These are phyloP conservation scores for Apiospora pterosperma DNA, from an alignment of 2,329 filamentous ascomycete species.

Conservation along the genomic window DNA sequence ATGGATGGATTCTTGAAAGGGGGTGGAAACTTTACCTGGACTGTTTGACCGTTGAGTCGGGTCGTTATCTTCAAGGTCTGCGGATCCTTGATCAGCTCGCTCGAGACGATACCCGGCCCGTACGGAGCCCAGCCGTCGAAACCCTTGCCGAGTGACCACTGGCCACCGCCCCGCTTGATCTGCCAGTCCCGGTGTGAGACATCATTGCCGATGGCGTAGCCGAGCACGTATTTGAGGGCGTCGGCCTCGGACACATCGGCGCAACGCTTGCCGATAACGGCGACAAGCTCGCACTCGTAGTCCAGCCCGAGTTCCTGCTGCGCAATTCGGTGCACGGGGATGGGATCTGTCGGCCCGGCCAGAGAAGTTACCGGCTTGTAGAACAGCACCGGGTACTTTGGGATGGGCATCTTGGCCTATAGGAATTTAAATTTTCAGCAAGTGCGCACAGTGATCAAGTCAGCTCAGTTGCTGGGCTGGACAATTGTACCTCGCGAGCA, in stretches of 20 bases:
- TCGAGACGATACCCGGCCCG: constrained; percentile 67
- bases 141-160: constrained; percentile 71
- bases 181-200: constrained; percentile 80
- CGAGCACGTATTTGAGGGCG: constrained; percentile 70
- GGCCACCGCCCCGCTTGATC: constrained; percentile 61
- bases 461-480: neutral
- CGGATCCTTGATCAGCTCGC: constrained; percentile 51
- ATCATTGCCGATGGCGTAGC: constrained; percentile 74
- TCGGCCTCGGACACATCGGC: constrained; percentile 60
- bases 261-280: constrained; percentile 67
- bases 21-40: constrained; percentile 41
- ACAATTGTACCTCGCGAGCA: constrained; percentile 53
- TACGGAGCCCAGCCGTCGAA: constrained; percentile 75
- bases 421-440: neutral
- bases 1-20: neutral
- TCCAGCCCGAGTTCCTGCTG: constrained; percentile 66
- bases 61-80: constrained; percentile 55
- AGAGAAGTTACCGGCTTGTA: constrained; percentile 69
- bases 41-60: constrained; percentile 54
- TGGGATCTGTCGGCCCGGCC: constrained; percentile 60
- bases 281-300: constrained; percentile 78
- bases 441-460: neutral
- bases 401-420: constrained; percentile 62
- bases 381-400: constrained; percentile 70
- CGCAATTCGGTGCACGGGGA: constrained; percentile 62